These are phyloP conservation scores for Emiliania huxleyi DNA, from an alignment of 78 protist genomes.

Conservation along the genomic window DNA sequence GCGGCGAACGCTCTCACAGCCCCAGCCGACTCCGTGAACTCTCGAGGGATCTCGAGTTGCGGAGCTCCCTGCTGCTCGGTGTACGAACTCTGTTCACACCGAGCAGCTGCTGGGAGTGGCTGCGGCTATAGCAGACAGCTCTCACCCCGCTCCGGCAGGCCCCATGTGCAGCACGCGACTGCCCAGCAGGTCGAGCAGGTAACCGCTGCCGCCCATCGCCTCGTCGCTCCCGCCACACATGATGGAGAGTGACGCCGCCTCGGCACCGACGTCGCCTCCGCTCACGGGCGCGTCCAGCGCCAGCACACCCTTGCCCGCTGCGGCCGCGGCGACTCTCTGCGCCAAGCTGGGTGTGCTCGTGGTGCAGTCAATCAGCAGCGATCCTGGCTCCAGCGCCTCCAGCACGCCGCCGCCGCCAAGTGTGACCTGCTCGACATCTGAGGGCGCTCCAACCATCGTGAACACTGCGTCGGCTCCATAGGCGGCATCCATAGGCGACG, in stretches of 20 bases:
- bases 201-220: background rate
- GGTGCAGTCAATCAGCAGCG: slow-evolving; percentile 58
- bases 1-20: too few relatives aligned
- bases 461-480: slow-evolving; percentile 39
- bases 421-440: slow-evolving; percentile 55
- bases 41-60: too few relatives aligned
- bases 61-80: too few relatives aligned
- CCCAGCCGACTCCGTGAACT: too few relatives aligned
- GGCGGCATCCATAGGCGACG: slow-evolving; percentile 52
- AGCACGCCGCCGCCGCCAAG: slow-evolving; percentile 33
- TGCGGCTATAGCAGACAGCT: too few relatives aligned
- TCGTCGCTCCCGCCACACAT: slow-evolving; percentile 59
- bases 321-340: background rate
- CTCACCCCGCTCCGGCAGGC: too few relatives aligned
- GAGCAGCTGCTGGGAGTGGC: too few relatives aligned
- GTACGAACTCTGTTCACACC: too few relatives aligned
- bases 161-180: slow-evolving; percentile 38
- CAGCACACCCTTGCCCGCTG: background rate
- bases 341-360: slow-evolving; percentile 66
- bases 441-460: slow-evolving; percentile 66
- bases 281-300: slow-evolving; percentile 71
- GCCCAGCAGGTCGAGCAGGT: slow-evolving; percentile 58
- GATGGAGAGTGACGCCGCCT: slow-evolving; percentile 51
- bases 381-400: background rate
- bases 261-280: slow-evolving; percentile 78